Conservation (phyloP, 495 filamentous ascomycete species). For the Lindgomyces ingoldianus region DNA sequence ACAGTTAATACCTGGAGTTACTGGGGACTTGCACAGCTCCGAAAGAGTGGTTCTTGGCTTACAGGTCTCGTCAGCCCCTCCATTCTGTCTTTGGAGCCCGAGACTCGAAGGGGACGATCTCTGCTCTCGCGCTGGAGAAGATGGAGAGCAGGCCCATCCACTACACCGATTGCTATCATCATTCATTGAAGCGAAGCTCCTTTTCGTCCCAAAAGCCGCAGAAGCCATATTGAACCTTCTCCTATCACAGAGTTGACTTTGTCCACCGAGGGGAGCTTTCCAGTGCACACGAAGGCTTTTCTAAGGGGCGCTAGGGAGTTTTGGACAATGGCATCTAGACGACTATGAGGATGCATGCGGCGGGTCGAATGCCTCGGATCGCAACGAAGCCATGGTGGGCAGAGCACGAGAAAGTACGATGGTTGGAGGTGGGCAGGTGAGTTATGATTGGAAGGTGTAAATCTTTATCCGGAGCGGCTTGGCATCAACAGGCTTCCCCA, state of each 20-base stretch:
- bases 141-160: constrained; percentile 1
- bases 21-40: background rate
- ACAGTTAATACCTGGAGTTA: background rate
- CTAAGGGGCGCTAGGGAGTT: too few species aligned
- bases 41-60: constrained; percentile 1
- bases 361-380: background rate
- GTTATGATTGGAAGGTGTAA: background rate
- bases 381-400: background rate
- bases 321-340: background rate
- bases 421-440: background rate
- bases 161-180: background rate
- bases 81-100: too few species aligned
- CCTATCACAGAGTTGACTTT: too few species aligned
- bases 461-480: background rate
- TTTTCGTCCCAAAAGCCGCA: constrained; percentile 29
- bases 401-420: background rate
- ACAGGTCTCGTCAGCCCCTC: constrained; percentile 5
- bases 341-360: background rate
- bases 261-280: too few species aligned
- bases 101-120: background rate
- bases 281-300: too few species aligned
- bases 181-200: constrained; percentile 14
- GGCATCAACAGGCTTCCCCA: background rate
- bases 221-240: constrained; percentile 16
- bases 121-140: background rate